A percentile compares a stretch with the other conserved stretches of the same genome.
These are phyloP conservation scores for Grifola frondosa DNA, from an alignment of 1,284 basidiomycete species.

Conservation along the genomic window DNA sequence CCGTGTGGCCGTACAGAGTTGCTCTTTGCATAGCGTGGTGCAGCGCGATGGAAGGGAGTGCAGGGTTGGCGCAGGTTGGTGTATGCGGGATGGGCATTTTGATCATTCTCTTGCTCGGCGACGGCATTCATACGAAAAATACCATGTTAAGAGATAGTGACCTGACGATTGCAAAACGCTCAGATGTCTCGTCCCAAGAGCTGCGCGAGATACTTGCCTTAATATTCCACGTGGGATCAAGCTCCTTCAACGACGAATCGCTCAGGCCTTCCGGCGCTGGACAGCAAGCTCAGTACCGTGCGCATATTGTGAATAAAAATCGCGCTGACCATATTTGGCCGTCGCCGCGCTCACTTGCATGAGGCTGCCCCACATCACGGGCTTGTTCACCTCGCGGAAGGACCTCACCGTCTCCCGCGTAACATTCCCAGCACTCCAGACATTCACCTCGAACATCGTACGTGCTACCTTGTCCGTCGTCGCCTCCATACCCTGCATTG, in stretches of 20 bases:
- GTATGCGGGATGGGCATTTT: too few species aligned
- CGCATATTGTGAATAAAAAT: not conserved
- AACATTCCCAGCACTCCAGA: constrained; percentile 38
- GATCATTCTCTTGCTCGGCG: too few species aligned
- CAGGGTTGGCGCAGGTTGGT: too few species aligned
- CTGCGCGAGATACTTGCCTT: constrained; percentile 25
- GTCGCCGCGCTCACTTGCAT: constrained; percentile 11
- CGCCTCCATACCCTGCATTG: constrained; percentile 36
- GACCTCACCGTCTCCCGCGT: constrained; percentile 33
- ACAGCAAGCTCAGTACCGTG: not conserved
- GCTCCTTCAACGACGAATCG: constrained; percentile 29
- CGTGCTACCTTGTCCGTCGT: constrained; percentile 30
- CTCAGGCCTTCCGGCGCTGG: constrained; percentile 31
- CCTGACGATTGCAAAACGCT: too few species aligned
- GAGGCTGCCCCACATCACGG: constrained; percentile 9
- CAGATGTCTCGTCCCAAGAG: too few species aligned
- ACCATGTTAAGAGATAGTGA: too few species aligned
- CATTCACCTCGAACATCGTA: constrained; percentile 35
- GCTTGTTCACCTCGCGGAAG: constrained; percentile 37
- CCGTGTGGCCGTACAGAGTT: constrained; percentile 2
- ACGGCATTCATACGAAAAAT: too few species aligned
- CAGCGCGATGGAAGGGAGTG: too few species aligned
- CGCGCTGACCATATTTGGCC: constrained; percentile 7
- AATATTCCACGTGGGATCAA: constrained; percentile 41
- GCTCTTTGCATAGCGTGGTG: too few species aligned